Base-by-base conservation (phyloP, 1,139 yeast genomes). In the Blastobotrys apis region DNA sequence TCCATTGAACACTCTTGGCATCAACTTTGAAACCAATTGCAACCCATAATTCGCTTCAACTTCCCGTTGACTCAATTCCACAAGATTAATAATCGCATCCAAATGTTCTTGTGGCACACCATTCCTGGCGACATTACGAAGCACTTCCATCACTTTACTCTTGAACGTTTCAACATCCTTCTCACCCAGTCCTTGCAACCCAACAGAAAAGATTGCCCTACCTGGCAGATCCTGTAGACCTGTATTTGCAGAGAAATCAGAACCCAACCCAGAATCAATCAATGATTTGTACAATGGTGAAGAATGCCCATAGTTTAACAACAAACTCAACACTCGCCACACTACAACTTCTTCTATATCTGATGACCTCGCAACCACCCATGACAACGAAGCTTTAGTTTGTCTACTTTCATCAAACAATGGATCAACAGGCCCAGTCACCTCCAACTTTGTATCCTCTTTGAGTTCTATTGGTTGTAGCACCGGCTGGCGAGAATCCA, bases 1-100 rank as follows among this genome's bases (percentile, higher is more conserved):
- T 23, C 79, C 79, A 58, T 87, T 87, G 44, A 85, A 80, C 84
- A 96, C 90, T 12, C 88, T 79, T 9, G 96, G 87, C 31, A 86
- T 75, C 9, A 92, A 57, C 2, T 88, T 74, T 56, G 80, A 80
- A 34, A 92, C 72, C 44, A 92, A 66, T 25, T 81, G 81, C 70
- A 92, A 69, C 15, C 99, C 99, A 66, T 88, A 90, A 47, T 87
- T 87, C 0, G 97, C 84, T 55, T 84, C 88, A 52, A 88, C 94
- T 53, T 86, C 90, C 55, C 87, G 85, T 63, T 86, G 83, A 35
- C 80, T 70, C 32, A 92, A 68, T 61, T 92, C 98, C 35, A 90
- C 71, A 62, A 90, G 97, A 62, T 88, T 94, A 36, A 94, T 71
- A 37, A 92, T 77, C 0, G 95, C 97, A 46, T 84, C 83, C 15